These are phyloP conservation scores for Orbilia javanica DNA, from an alignment of 2,329 filamentous ascomycete genomes.

Conservation along the genomic window DNA sequence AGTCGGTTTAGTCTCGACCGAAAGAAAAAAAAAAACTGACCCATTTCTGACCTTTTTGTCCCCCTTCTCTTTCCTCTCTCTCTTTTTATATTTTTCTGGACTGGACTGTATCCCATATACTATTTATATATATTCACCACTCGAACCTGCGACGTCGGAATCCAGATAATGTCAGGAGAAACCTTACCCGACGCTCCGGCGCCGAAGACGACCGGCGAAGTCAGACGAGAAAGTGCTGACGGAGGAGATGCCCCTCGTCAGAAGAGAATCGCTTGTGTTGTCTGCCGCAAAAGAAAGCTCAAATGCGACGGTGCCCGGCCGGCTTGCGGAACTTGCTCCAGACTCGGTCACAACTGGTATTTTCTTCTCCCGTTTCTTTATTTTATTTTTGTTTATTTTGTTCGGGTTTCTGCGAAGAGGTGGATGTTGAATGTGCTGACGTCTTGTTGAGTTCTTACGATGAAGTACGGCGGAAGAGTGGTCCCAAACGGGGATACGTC, in stretches of 20 bases:
- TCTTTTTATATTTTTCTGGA: not conserved
- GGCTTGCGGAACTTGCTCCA: constrained; percentile 86
- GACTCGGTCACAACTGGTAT: constrained; percentile 82
- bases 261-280: constrained; percentile 95
- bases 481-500: constrained; percentile 92
- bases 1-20: no score
- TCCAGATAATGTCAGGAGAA: constrained; percentile 37
- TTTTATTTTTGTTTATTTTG: not conserved
- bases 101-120: no score
- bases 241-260: constrained; percentile 73
- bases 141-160: not conserved
- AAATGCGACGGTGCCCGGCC: constrained; percentile 88
- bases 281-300: constrained; percentile 92
- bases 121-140: no score
- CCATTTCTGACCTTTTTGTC: no score
- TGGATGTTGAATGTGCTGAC: constrained; percentile 9
- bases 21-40: not conserved
- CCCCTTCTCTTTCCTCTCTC: no score
- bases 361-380: not conserved
- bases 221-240: constrained; percentile 38
- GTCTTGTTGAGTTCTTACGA: constrained; percentile 75
- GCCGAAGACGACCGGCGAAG: constrained; percentile 27
- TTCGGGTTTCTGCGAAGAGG: no score
- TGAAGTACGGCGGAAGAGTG: constrained; percentile 92
- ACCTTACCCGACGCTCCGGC: constrained; percentile 54